Base-by-base conservation (phyloP, 768 basidiomycete species). In the Podaxis sp. region DNA sequence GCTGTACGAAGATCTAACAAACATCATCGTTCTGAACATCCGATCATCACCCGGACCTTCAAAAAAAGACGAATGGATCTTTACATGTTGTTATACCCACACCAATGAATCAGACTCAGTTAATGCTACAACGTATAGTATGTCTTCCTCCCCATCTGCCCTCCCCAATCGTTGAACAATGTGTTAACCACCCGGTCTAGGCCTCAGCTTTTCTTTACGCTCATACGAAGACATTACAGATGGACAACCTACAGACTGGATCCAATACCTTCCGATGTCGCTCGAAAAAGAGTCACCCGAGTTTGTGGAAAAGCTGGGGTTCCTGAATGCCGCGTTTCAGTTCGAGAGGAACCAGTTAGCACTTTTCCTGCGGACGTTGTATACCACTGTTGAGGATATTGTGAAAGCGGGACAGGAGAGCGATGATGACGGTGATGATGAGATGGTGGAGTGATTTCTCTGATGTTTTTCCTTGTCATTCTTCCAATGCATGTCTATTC, bases 1-100 rank as follows among this genome's bases (percentile, higher is more conserved):
- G 54, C 82, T 95, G 62, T 96, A 96, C 69, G 92, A 95, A 71
- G 92, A 95, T 67, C 72, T 93, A 64, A 93, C 91, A 1, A 91
- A 93, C 66, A 74, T 95, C 23, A 77, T 91, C 40, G 80, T 95
- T 23, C 77, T 83, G 2, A 82, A 77, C 36, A 79, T 91, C 70
- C 87, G 85, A 63, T 62, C 69, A 13, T 67, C 71, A 44, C 64
- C 68, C 10, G 70, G 73, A 27, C 71, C 73, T 55, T 73, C 76
- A 16, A 75, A 79, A 37, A 65, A 79, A 6, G 88, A 91, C 16
- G 85, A 91, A 59, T 80, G 84, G 74, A 71, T 76, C 13, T 79
- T 87, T 62, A 81, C 75, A 5, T 95, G 92, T 70, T 72, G 91
- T 32, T 92, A 86, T 69, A 86, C 88, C 2, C 79, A 79, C 67